Base-by-base conservation (phyloP, 768 basidiomycete species). In the Punctularia strigosozonata region DNA sequence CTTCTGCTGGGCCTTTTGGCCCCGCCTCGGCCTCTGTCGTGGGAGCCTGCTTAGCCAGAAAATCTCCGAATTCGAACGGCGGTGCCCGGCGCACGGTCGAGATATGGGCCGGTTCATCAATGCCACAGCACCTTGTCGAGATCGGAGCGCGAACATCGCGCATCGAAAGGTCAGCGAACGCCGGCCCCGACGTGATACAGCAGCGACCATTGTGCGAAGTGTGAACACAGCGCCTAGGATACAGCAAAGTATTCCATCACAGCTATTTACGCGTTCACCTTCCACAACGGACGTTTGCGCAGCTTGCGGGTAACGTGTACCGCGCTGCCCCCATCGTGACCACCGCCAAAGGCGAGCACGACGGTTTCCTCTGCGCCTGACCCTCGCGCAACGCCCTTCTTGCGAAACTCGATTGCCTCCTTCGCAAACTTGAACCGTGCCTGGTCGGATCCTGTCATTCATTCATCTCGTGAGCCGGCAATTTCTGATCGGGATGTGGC, bases 401-500 rank as follows among this genome's bases (percentile, higher is more conserved):
- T 92, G 49, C 89, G 71, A 50, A 80, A 51, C 50, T 86, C 82
- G 51, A 92, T 81, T 10, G 80, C 85, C 46, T 87, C 86, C 59
- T 91, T 92, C 3, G 88, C 87, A 60, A 92, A 92, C 52, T 81
- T 82, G 64, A 91, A 95, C 33, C 89, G 77, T 43, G 77, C 74
- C 55, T 91, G 88, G 60, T 86, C 84, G 42, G 82, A 74, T 17
- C 80, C 83, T 82, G 57, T 48, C 55, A 42, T 40, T 52, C 26
- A 17, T 43, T 33, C 19, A 47, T 37, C 30, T 51, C 39, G 38
- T 43, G 41, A 45, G 51, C 40, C 21, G 20, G 26, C 15, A 15
- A 28, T 28, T 15, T 15, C 15, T 28, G 26, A 8, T 28, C 26
- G 30, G 33, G 46, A 31, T 33, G 37, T 21, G 22, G 23, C 38